Percentiles rank a stretch among this genome's conserved stretches.
Evolutionary conservation across 164 flowering plant genomes (phyloP).

Genomic region (Litsea cubeba): DNA sequence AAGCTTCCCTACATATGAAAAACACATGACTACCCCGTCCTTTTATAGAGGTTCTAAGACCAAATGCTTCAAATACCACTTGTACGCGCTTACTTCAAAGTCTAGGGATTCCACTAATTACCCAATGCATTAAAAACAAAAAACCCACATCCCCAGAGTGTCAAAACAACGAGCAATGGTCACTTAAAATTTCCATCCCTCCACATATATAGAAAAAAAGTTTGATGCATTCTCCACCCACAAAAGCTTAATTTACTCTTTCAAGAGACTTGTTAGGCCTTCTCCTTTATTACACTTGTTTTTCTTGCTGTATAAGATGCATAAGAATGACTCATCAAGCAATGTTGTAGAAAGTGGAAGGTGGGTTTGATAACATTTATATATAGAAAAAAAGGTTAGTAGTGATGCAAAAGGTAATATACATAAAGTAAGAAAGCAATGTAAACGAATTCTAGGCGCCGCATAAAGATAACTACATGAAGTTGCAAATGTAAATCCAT

Average conservation of each 20-base stretch:
- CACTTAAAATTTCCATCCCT: neutral
- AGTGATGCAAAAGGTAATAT: neutral
- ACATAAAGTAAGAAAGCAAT: too few relatives aligned
- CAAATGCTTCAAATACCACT: neutral
- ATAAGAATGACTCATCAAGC: neutral
- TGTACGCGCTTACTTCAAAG: neutral
- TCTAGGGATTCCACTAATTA: constrained; percentile 2
- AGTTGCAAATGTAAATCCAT: too few relatives aligned
- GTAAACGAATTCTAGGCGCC: neutral
- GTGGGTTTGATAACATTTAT: neutral
- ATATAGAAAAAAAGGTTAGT: neutral
- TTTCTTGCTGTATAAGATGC: neutral
- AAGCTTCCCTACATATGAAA: neutral
- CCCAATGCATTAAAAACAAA: neutral
- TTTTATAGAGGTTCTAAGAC: neutral
- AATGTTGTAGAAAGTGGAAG: neutral
- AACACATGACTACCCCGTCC: neutral
- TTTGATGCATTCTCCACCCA: neutral
- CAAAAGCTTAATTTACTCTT: neutral
- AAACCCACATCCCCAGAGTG: neutral
- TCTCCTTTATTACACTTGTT: neutral
- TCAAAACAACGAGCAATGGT: neutral
- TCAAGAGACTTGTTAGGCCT: neutral
- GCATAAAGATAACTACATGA: neutral
- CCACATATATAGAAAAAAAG: neutral